Evolutionary conservation across 2,329 filamentous ascomycete species (phyloP).

Genomic region (Alternaria arbusti): DNA sequence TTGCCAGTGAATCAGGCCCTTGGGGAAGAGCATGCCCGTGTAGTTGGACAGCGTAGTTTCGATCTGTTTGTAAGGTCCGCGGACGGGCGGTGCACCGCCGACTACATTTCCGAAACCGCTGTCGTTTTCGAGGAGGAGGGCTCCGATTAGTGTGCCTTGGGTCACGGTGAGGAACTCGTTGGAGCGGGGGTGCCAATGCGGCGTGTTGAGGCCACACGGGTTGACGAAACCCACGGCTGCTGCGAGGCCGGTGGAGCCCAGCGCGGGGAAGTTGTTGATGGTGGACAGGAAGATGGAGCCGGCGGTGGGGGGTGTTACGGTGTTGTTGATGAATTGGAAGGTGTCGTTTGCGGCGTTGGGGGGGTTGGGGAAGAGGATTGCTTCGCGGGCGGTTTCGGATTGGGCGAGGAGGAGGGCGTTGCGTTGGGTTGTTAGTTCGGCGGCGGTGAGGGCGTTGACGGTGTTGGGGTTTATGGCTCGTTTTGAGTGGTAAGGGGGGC

Average conservation of each 20-base stretch:
- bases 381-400: constrained; percentile 20
- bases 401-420: constrained; percentile 23
- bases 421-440: constrained; percentile 19
- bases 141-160: constrained; percentile 43
- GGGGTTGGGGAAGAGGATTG: constrained; percentile 24
- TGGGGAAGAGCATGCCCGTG: constrained; percentile 50
- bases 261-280: constrained; percentile 63
- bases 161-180: constrained; percentile 51
- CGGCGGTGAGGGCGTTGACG: constrained; percentile 21
- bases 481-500: constrained; percentile 7
- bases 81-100: constrained; percentile 19
- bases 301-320: constrained; percentile 47
- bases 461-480: constrained; percentile 22
- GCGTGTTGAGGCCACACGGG: constrained; percentile 59
- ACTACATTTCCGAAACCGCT: constrained; percentile 24
- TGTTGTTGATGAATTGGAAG: constrained; percentile 38
- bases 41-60: constrained; percentile 43
- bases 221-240: constrained; percentile 61
- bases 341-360: constrained; percentile 27
- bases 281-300: constrained; percentile 61
- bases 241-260: constrained; percentile 59
- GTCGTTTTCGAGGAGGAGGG: constrained; percentile 50
- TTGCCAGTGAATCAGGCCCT: constrained; percentile 52
- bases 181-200: constrained; percentile 51
- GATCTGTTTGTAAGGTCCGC: constrained; percentile 36